Percentiles rank a stretch among this genome's conserved stretches.
Evolutionary conservation across 257 asterid species (phyloP).

Genomic region (Primulina huaijiensis): DNA sequence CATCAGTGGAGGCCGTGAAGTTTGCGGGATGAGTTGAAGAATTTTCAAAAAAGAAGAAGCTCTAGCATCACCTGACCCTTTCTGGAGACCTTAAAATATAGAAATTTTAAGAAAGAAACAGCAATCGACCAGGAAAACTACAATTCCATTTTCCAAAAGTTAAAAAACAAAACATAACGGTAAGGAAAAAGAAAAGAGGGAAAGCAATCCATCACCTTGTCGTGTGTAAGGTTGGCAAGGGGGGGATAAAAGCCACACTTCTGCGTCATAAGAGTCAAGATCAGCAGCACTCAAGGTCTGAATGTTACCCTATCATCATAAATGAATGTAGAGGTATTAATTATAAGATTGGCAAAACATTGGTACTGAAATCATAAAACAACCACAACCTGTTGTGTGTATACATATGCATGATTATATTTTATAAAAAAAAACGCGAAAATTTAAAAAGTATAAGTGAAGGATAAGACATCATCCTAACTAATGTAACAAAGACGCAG

Average conservation of each 20-base stretch:
- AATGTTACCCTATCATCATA: constrained; percentile 75
- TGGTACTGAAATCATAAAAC: constrained; percentile 1
- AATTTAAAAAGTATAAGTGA: neutral
- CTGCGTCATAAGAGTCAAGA: constrained; percentile 72
- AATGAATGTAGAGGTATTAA: constrained; percentile 13
- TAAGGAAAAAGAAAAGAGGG: constrained; percentile 9
- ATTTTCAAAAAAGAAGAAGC: constrained; percentile 80
- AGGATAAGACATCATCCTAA: neutral
- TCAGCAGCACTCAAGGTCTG: constrained; percentile 83
- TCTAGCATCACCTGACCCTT: constrained; percentile 90
- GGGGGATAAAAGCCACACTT: constrained; percentile 89
- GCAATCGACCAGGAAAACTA: constrained; percentile 8
- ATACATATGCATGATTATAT: too few relatives aligned
- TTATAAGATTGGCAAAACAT: constrained; percentile 15
- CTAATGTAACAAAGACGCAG: neutral
- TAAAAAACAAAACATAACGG: neutral
- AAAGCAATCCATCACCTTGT: constrained; percentile 56
- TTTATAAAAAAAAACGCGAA: too few relatives aligned
- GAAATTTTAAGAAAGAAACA: constrained; percentile 22
- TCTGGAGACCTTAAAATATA: constrained; percentile 73
- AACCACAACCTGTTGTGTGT: neutral
- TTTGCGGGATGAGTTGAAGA: constrained; percentile 77
- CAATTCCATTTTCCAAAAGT: neutral
- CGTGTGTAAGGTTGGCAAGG: constrained; percentile 98
- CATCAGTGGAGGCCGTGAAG: constrained; percentile 62